These are phyloP conservation scores for Agapanthus africanus DNA, from an alignment of 106 monocot genomes.

Conservation along the genomic window DNA sequence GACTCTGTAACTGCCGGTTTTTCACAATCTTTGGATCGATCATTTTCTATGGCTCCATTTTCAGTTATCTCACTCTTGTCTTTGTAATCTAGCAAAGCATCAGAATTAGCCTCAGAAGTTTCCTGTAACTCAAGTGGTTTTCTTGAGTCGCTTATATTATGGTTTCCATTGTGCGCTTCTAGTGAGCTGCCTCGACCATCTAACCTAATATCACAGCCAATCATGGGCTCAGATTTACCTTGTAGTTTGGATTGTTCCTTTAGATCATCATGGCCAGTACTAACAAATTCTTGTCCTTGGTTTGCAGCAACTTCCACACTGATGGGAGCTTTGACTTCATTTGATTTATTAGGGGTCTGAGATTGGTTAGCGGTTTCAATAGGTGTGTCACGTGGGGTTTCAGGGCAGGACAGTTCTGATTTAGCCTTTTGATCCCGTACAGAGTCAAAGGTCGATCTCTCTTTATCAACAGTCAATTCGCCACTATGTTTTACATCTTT, in stretches of 20 bases:
- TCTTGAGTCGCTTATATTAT: not conserved
- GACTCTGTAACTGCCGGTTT: no score
- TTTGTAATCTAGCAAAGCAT: not conserved
- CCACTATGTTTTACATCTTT: slow-evolving; percentile 8
- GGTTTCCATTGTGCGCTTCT: slow-evolving; percentile 7
- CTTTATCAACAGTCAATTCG: slow-evolving; percentile 13
- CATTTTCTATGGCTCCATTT: slow-evolving; percentile 25
- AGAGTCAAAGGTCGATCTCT: slow-evolving; percentile 14
- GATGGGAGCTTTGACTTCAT: slow-evolving; percentile 1
- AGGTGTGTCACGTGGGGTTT: not conserved
- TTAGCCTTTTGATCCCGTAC: slow-evolving; percentile 6
- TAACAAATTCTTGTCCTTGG: slow-evolving; percentile 12
- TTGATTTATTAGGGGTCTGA: slow-evolving; percentile 8
- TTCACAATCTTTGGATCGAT: not conserved
- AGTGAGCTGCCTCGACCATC: slow-evolving; percentile 1
- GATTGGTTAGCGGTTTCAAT: slow-evolving; percentile 12
- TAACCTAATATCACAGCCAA: slow-evolving; percentile 7
- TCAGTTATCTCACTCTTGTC: not conserved
- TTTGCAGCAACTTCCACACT: slow-evolving; percentile 11
- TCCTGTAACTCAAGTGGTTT: not conserved
- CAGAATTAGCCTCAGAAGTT: not conserved
- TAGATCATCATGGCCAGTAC: slow-evolving; percentile 9
- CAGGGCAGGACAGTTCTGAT: slow-evolving; percentile 2
- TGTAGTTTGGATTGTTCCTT: slow-evolving; percentile 11
- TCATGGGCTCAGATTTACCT: slow-evolving; percentile 2